These are phyloP conservation scores for Pseudozyma pruni DNA, from an alignment of 1,284 basidiomycete species.

Conservation along the genomic window DNA sequence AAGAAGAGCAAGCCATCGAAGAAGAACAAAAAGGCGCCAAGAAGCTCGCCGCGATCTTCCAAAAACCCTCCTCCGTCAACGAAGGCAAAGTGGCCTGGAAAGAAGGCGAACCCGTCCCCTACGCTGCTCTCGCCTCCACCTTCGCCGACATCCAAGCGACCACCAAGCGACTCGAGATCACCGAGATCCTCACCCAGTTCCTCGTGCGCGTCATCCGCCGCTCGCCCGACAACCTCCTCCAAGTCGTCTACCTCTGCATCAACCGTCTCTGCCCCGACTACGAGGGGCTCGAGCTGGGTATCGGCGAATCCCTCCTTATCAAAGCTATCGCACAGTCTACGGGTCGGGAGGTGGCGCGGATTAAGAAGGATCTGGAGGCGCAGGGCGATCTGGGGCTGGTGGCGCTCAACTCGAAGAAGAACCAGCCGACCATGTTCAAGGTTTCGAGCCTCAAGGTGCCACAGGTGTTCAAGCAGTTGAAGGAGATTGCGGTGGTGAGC, in stretches of 20 bases:
- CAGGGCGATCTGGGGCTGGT: slow-evolving; percentile 96
- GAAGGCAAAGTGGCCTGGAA: slow-evolving; percentile 77
- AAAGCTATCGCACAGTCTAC: slow-evolving; percentile 96
- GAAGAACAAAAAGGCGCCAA: slow-evolving; percentile 50
- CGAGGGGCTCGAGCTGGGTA: slow-evolving; percentile 92
- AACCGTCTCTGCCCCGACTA: slow-evolving; percentile 97
- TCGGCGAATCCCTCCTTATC: slow-evolving; percentile 92
- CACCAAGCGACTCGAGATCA: slow-evolving; percentile 95
- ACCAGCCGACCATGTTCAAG: slow-evolving; percentile 94
- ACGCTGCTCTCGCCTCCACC: slow-evolving; percentile 86
- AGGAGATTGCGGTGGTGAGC: slow-evolving; percentile 75
- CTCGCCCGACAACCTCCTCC: slow-evolving; percentile 80
- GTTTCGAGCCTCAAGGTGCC: slow-evolving; percentile 89
- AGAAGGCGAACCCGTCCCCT: slow-evolving; percentile 85
- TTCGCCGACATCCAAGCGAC: slow-evolving; percentile 93
- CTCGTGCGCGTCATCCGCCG: slow-evolving; percentile 87
- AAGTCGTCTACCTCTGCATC: slow-evolving; percentile 94
- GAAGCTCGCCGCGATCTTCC: slow-evolving; percentile 55
- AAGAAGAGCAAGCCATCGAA: slow-evolving; percentile 39
- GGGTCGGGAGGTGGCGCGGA: slow-evolving; percentile 80
- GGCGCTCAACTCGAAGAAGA: slow-evolving; percentile 91
- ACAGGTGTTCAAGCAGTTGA: slow-evolving; percentile 72
- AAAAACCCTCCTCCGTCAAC: slow-evolving; percentile 74
- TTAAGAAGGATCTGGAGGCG: slow-evolving; percentile 92
- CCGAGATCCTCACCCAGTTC: slow-evolving; percentile 85